Percentiles rank a stretch among this genome's conserved stretches.
Evolutionary conservation across 2,329 filamentous ascomycete genomes (phyloP).

Genomic region (Scytalidium sp.): DNA sequence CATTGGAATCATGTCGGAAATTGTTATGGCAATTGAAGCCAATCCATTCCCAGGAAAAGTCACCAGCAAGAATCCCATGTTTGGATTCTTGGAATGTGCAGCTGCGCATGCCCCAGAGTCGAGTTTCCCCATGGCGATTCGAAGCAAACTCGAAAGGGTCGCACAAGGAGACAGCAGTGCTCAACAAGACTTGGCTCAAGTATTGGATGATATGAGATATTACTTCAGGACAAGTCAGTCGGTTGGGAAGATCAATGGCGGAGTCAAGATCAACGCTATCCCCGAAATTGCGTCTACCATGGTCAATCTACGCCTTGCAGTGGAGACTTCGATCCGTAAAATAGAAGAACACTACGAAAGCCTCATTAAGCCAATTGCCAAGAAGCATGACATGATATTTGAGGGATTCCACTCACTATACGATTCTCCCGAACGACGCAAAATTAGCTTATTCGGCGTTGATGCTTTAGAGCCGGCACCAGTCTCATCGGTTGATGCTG

Average conservation of each 20-base stretch:
- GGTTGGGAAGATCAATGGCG: conserved; percentile 48
- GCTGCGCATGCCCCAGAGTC: conserved; percentile 51
- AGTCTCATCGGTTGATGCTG: conserved; percentile 26
- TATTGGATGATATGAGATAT: conserved; percentile 3
- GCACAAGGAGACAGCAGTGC: conserved; percentile 30
- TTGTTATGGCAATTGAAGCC: conserved; percentile 32
- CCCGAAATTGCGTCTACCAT: conserved; percentile 48
- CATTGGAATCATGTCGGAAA: conserved; percentile 46
- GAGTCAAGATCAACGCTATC: conserved; percentile 54
- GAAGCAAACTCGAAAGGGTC: conserved; percentile 15
- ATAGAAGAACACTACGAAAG: conserved; percentile 44
- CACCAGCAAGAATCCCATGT: conserved; percentile 47
- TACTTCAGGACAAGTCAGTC: conserved; percentile 34
- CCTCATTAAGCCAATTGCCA: conserved; percentile 31
- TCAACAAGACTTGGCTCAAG: conserved; percentile 26
- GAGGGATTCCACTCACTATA: conserved; percentile 11
- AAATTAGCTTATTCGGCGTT: conserved; percentile 27
- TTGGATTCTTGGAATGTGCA: conserved; percentile 54
- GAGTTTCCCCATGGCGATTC: conserved; percentile 35
- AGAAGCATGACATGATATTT: conserved; percentile 36
- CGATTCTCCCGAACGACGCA: conserved; percentile 21
- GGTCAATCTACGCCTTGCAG: conserved; percentile 49
- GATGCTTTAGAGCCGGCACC: conserved; percentile 28
- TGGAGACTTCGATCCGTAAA: conserved; percentile 29
- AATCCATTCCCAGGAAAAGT: conserved; percentile 28